Evolutionary conservation across 345 rosid species (phyloP).

Genomic region (Carallia brachiata): DNA sequence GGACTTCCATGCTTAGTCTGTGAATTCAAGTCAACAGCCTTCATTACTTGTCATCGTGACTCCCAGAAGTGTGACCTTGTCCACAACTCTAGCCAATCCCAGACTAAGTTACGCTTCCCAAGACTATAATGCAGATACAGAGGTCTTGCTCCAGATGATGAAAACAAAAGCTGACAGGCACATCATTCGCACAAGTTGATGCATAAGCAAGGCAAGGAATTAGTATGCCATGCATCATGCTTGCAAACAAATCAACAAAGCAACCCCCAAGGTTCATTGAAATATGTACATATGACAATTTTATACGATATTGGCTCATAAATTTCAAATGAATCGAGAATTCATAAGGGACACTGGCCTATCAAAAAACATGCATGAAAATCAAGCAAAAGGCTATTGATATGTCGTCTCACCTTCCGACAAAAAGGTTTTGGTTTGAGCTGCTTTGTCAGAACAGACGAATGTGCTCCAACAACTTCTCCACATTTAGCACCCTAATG

Average conservation of each 20-base stretch:
- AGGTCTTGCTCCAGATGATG: slow-evolving; percentile 41
- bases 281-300: not conserved
- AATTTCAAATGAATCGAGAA: not conserved
- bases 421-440: slow-evolving; percentile 45
- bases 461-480: slow-evolving; percentile 27
- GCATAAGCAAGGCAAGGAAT: not conserved
- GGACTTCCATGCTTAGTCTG: slow-evolving; percentile 33
- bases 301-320: not conserved
- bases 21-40: slow-evolving; percentile 30
- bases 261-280: not conserved
- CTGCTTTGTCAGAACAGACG: slow-evolving; percentile 31
- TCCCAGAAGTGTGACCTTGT: slow-evolving; percentile 55
- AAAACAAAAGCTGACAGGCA: slow-evolving; percentile 52
- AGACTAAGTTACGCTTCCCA: slow-evolving; percentile 57
- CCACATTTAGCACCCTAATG: slow-evolving; percentile 41
- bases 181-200: not conserved
- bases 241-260: not conserved
- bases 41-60: slow-evolving; percentile 39
- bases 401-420: slow-evolving; percentile 47
- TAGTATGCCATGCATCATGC: not conserved
- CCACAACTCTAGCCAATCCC: slow-evolving; percentile 80
- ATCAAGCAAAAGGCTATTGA: not conserved
- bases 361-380: not conserved
- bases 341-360: not conserved
- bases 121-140: slow-evolving; percentile 47